phyloP scores from a whole-genome alignment of 495 filamentous ascomycete genomes.

The Xylona heveae region DNA sequence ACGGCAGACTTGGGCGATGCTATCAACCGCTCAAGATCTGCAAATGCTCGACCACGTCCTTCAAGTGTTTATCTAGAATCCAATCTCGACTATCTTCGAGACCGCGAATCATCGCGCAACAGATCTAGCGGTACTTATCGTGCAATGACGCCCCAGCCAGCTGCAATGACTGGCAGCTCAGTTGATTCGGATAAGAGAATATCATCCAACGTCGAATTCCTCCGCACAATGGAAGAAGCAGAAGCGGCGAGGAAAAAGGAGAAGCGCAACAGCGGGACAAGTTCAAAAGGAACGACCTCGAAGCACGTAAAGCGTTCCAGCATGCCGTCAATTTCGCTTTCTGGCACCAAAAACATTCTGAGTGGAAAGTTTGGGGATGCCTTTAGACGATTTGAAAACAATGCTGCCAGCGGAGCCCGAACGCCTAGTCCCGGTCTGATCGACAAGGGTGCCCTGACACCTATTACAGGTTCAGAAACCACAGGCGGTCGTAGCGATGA shows the following conservation, averaged over 20 bases:
- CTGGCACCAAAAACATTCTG: slow-evolving; percentile 67
- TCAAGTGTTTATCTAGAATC: slow-evolving; percentile 60
- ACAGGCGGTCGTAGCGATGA: slow-evolving; percentile 51
- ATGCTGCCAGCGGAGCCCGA: slow-evolving; percentile 25
- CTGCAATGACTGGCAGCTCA: slow-evolving; percentile 17
- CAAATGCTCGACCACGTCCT: slow-evolving; percentile 40
- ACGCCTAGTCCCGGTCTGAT: slow-evolving; percentile 30
- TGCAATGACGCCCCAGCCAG: slow-evolving; percentile 11
- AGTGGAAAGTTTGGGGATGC: slow-evolving; percentile 87
- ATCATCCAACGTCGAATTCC: slow-evolving; percentile 70
- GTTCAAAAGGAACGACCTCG: too few species aligned
- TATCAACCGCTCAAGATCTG: slow-evolving; percentile 37
- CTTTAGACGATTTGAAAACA: slow-evolving; percentile 77
- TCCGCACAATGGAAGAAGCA: slow-evolving; percentile 58
- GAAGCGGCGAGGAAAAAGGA: slow-evolving; percentile 43
- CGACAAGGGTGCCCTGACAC: slow-evolving; percentile 30
- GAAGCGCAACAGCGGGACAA: slow-evolving; percentile 44
- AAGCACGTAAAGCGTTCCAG: slow-evolving; percentile 70
- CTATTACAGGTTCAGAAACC: slow-evolving; percentile 57
- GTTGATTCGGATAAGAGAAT: slow-evolving; percentile 42
- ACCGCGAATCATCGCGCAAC: slow-evolving; percentile 24
- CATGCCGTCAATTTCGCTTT: slow-evolving; percentile 51
- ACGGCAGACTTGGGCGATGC: slow-evolving; percentile 36
- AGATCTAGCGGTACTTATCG: neutral
- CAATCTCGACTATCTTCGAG: slow-evolving; percentile 54